Conservation (phyloP, 2,329 filamentous ascomycete genomes). For the Xylaria sp. region DNA sequence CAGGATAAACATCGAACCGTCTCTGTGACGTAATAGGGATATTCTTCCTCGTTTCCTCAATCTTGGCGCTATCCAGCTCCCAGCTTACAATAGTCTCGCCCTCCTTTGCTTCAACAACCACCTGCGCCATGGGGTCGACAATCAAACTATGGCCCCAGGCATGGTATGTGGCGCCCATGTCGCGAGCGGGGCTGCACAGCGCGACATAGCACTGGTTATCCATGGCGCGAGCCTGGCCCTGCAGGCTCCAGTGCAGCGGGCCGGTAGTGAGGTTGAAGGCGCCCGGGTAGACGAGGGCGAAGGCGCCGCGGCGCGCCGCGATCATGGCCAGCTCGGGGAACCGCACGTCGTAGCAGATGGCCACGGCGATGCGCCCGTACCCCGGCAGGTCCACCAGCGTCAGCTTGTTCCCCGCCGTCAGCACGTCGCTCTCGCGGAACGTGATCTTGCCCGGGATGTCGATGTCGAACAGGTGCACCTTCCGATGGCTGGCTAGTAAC, state of each 20-base stretch:
- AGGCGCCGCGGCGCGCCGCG: constrained; percentile 85
- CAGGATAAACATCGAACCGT: constrained; percentile 94
- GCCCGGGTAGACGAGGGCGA: constrained; percentile 91
- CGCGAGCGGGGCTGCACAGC: constrained; percentile 89
- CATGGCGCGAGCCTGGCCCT: constrained; percentile 82
- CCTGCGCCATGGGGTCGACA: constrained; percentile 84
- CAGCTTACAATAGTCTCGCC: constrained; percentile 79
- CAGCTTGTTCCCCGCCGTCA: constrained; percentile 84
- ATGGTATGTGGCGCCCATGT: constrained; percentile 80
- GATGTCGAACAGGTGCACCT: constrained; percentile 97
- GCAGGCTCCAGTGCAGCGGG: constrained; percentile 87
- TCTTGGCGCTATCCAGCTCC: constrained; percentile 73
- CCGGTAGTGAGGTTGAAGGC: constrained; percentile 97
- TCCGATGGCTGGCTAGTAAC: constrained; percentile 89
- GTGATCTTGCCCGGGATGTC: constrained; percentile 94
- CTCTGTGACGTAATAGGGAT: constrained; percentile 88
- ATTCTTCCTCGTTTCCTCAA: constrained; percentile 79
- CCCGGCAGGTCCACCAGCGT: constrained; percentile 88
- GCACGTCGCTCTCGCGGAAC: constrained; percentile 90
- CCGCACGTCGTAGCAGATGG: constrained; percentile 97
- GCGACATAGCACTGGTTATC: constrained; percentile 97
- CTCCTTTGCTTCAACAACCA: constrained; percentile 83
- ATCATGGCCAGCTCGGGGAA: constrained; percentile 95
- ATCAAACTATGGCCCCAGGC: constrained; percentile 94
- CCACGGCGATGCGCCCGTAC: constrained; percentile 86